These are phyloP conservation scores for Blastomyces percursus DNA, from an alignment of 2,329 filamentous ascomycete species.

Conservation along the genomic window DNA sequence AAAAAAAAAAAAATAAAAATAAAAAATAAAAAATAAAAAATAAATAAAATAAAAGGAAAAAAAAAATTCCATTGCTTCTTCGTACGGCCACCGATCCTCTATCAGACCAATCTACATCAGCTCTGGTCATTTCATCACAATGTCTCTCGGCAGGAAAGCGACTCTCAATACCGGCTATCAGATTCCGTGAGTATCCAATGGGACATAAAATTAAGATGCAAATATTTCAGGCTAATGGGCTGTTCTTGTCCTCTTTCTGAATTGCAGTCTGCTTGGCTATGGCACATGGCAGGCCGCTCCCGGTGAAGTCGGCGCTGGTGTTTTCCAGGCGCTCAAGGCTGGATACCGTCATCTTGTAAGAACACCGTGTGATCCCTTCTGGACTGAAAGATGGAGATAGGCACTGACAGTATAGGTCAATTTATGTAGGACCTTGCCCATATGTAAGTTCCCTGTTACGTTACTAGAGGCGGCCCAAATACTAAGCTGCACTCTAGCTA, in stretches of 20 bases:
- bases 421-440: conserved; percentile 27
- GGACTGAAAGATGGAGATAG: neutral
- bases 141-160: conserved; percentile 33
- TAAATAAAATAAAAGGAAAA: too few relatives aligned
- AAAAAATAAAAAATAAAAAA: too few relatives aligned
- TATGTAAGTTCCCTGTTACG: conserved; percentile 19
- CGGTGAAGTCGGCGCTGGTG: conserved; percentile 30
- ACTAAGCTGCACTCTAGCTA: conserved; percentile 17
- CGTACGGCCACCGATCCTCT: neutral
- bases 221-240: neutral
- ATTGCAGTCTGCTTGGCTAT: conserved; percentile 28
- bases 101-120: neutral
- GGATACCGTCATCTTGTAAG: conserved; percentile 32
- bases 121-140: conserved; percentile 12
- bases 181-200: conserved; percentile 26
- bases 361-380: neutral
- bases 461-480: neutral
- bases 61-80: too few relatives aligned
- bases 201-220: neutral
- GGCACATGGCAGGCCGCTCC: conserved; percentile 33
- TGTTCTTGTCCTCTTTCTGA: neutral
- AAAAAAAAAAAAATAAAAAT: too few relatives aligned
- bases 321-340: conserved; percentile 31
- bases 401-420: conserved; percentile 12
- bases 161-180: conserved; percentile 29